Evolutionary conservation across 2,329 filamentous ascomycete genomes (phyloP).

Genomic region (Blumeria hordei): DNA sequence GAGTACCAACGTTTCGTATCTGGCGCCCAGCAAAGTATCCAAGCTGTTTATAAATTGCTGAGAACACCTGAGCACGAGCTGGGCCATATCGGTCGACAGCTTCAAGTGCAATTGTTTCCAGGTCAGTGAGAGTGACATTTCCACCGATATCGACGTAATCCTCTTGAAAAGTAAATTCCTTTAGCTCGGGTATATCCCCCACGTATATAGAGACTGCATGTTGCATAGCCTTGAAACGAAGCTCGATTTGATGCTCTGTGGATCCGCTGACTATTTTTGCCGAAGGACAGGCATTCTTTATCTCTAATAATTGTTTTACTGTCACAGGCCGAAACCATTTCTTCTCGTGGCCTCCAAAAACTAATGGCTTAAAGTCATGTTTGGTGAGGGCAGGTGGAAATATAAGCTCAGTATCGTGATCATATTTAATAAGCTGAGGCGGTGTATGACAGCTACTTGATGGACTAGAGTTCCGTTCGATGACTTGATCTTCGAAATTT

Average conservation of each 20-base stretch:
- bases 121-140: constrained; percentile 76
- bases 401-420: too few relatives aligned
- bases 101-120: constrained; percentile 63
- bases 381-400: too few relatives aligned
- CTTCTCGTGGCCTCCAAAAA: too few relatives aligned
- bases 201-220: constrained; percentile 82
- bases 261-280: constrained; percentile 92
- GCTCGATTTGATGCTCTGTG: constrained; percentile 93
- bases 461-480: too few relatives aligned
- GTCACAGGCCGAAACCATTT: constrained; percentile 82
- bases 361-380: too few relatives aligned
- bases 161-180: constrained; percentile 57
- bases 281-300: constrained; percentile 63
- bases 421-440: too few relatives aligned
- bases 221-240: constrained; percentile 88
- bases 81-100: constrained; percentile 58
- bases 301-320: constrained; percentile 65
- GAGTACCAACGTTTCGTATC: constrained; percentile 92
- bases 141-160: constrained; percentile 78
- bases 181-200: constrained; percentile 73
- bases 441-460: too few relatives aligned
- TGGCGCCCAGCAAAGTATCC: constrained; percentile 87
- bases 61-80: constrained; percentile 43
- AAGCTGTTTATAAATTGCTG: constrained; percentile 80
- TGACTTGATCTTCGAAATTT: too few relatives aligned